These are phyloP conservation scores for Cicer chorassanicum DNA, from an alignment of 306 rosid genomes.

Conservation along the genomic window DNA sequence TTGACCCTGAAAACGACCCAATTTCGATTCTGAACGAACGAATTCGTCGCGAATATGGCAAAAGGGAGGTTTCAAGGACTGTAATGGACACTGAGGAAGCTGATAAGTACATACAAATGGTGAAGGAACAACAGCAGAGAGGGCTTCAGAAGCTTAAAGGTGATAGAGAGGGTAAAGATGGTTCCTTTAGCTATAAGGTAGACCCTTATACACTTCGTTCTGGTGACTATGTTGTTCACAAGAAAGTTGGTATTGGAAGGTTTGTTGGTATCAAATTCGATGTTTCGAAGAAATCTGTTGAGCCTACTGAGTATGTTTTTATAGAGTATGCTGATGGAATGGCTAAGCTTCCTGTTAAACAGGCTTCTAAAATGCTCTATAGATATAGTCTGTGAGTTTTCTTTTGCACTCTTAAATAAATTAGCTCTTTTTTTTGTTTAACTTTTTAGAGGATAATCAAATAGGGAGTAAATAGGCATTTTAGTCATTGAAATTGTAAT, in stretches of 20 bases:
- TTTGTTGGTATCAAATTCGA: constrained; percentile 88
- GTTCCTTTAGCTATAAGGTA: constrained; percentile 64
- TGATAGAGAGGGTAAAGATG: constrained; percentile 53
- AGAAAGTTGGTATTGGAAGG: constrained; percentile 90
- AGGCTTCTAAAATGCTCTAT: constrained; percentile 90
- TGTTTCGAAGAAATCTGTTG: constrained; percentile 58
- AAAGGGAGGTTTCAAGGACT: constrained; percentile 56
- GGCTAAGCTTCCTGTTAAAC: constrained; percentile 91
- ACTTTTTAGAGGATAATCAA: constrained; percentile 19
- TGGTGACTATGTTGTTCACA: constrained; percentile 93
- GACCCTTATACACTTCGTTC: constrained; percentile 87
- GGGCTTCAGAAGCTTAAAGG: constrained; percentile 87
- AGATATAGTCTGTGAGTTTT: constrained; percentile 84
- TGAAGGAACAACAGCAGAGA: constrained; percentile 89
- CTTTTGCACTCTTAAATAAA: neutral
- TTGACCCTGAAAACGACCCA: constrained; percentile 60
- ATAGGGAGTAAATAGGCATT: neutral
- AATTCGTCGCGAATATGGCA: constrained; percentile 66
- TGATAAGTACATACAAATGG: constrained; percentile 69
- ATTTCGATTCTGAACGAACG: constrained; percentile 72
- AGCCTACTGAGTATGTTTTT: constrained; percentile 75
- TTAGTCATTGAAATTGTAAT: too few relatives aligned
- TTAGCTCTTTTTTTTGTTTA: neutral
- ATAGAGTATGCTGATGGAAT: constrained; percentile 93
- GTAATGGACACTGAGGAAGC: constrained; percentile 75